Base-by-base conservation (phyloP, 371 early-diverging fungal species). In the Enteropsectra breve region DNA sequence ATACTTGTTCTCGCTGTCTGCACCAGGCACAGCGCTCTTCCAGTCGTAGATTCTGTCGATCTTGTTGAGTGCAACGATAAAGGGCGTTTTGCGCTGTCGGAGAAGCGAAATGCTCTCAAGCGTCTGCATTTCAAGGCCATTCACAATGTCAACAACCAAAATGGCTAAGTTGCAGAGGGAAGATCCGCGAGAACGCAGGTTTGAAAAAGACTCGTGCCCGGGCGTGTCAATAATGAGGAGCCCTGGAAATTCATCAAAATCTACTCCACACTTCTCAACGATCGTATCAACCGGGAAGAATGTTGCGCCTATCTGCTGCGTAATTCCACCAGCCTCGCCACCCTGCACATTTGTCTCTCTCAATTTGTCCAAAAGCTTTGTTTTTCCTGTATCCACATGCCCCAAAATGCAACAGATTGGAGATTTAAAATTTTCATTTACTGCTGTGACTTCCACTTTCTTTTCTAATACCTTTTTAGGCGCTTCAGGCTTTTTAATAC, bases 281-380 rank as follows among this genome's bases (percentile, higher is more conserved):
- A 98, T 88, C 37, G 90, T 89, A 33, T 89, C 87, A 57, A 87
- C 83, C 23, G 99, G 99, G 87, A 98, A 96, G 83, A 90, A 98
- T 23, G 99, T 97, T 32, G 99, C 99, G 81, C 99, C 99, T 69
- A 98, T 98, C 78, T 98, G 99, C 81, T 98, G 99, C 30, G 99
- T 98, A 78, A 98, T 98, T 80, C 99, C 99, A 74, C 99, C 99
- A 54, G 96, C 97, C 86, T 98, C 99, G 66, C 90, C 90, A 69
- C 90, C 97, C 82, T 98, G 99, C 23, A 98, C 97, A 80, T 96
- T 93, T 46, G 95, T 94, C 77, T 97, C 95, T 68, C 99, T 86
- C 79, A 98, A 89, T 84, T 94, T 94, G 83, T 98, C 99, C 61
- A 98, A 83, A 54, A 98, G 81, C 79, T 97, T 97, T 38, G 99